phyloP scores from a whole-genome alignment of 345 rosid species.

The Eucalyptus tenuipes region DNA sequence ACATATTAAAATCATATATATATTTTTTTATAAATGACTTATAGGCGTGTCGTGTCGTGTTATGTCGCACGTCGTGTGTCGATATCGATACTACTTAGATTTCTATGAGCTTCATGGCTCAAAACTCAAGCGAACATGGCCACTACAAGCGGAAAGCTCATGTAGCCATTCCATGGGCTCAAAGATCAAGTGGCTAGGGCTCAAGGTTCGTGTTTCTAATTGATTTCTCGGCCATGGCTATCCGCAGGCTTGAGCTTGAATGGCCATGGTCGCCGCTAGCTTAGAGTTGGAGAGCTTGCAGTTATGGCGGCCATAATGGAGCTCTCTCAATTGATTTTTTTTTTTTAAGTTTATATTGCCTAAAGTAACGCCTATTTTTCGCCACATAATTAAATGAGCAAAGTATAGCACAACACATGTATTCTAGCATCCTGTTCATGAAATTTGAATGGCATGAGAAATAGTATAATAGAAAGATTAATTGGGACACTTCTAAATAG shows the following conservation, averaged over 20 bases:
- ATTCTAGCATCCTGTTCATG: background rate
- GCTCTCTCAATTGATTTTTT: background rate
- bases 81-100: background rate
- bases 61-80: no score
- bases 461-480: background rate
- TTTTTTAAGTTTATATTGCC: background rate
- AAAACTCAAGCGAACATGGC: background rate
- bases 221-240: background rate
- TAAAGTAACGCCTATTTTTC: background rate
- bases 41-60: no score
- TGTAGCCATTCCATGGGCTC: background rate
- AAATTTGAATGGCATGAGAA: background rate
- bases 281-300: background rate
- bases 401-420: background rate
- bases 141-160: background rate
- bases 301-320: background rate
- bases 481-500: background rate
- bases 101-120: background rate
- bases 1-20: no score
- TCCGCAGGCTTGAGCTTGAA: background rate
- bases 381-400: background rate
- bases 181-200: background rate
- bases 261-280: background rate
- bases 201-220: background rate
- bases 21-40: no score